Base-by-base conservation (phyloP, 345 rosid genomes). In the Hibiscus mutabilis region DNA sequence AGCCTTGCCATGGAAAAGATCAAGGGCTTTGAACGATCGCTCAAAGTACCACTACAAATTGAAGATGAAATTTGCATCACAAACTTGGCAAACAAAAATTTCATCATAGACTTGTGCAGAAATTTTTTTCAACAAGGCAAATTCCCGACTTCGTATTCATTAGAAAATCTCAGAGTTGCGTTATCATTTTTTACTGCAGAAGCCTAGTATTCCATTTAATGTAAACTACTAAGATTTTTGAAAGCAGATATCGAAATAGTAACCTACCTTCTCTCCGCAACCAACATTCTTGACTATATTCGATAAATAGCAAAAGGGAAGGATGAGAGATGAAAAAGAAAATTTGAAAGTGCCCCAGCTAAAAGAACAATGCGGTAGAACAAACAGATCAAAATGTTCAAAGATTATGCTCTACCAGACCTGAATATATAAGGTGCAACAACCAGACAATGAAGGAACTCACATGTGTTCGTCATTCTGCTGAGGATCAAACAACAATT, bases 1-100 rank as follows among this genome's bases (percentile, higher is more conserved):
- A 96, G 86, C 84, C 99, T 89, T 33, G 98, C 99, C 97, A 96
- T 96, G 72, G 99, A 92, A 79, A 96, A 96, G 29, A 96, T 84
- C 70, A 91, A 58, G 51, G 99, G 99, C 80, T 92, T 96, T 4
- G 89, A 86, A 74, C 60, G 80, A 82, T 92, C 98, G 8, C 73
- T 84, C 86, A 96, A 71, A 21, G 81, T 77, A 66, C 99, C 99
- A 18, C 96, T 95, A 87, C 79, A 82, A 4, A 42, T 31, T 21
- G 55, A 47, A 33, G 59, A 21, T 10, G 11, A 40, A 62, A 53
- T 22, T 64, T 49, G 46, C 37, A 62, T 61, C 53, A 82, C 3
- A 73, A 24, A 72, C 51, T 37, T 16, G 49, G 70, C 5, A 62
- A 37, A 59, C 42, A 72, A 57, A 13, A 1, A 4, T 47, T 42